Base-by-base conservation (phyloP, 2,329 filamentous ascomycete genomes). In the Arthrobotrys megalospora region DNA sequence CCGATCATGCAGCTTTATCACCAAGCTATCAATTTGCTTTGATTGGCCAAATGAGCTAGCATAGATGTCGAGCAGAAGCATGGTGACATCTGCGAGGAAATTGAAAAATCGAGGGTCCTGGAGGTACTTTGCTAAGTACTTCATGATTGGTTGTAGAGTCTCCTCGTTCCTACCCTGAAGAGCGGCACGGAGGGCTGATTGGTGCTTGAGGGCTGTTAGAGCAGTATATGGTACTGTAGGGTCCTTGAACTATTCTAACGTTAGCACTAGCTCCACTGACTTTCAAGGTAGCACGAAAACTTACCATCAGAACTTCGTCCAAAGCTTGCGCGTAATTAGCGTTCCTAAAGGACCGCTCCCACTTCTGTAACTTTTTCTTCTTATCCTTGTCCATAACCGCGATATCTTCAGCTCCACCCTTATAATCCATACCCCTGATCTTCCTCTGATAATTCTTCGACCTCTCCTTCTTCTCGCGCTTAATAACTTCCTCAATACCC, bases 321-420 rank as follows among this genome's bases (percentile, higher is more conserved):
- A 99, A 87, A 1, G 96, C 93, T 36, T 89, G 87, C 2, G 88
- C 88, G 84, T 96, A 98, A 76, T 90, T 89, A 10, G 91, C 94
- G 82, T 91, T 91, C 63, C 94, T 90, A 72, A 98, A 87, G 80
- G 93, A 90, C 76, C 88, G 87, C 84, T 97, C 94, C 95, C 96
- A 99, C 5, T 85, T 83, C 55, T 90, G 90, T 81, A 92, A 89
- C 82, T 89, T 90, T 83, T 90, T 91, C 64, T 89, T 90, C 77
- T 88, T 87, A 62, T 86, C 86, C 47, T 92, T 90, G 81, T 93
- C 91, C 48, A 95, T 92, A 81, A 98, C 94, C 81, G 97, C 89
- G 67, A 97, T 94, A 83, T 97, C 94, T 24, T 91, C 92, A 52
- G 91, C 92, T 84, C 97, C 93, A 80, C 93, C 94, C 19, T 92